Evolutionary conservation across 2,329 filamentous ascomycete genomes (phyloP), one percentile per base, ranked within the genome.

Genomic region (Purpureocillium takamizusanense): DNA sequence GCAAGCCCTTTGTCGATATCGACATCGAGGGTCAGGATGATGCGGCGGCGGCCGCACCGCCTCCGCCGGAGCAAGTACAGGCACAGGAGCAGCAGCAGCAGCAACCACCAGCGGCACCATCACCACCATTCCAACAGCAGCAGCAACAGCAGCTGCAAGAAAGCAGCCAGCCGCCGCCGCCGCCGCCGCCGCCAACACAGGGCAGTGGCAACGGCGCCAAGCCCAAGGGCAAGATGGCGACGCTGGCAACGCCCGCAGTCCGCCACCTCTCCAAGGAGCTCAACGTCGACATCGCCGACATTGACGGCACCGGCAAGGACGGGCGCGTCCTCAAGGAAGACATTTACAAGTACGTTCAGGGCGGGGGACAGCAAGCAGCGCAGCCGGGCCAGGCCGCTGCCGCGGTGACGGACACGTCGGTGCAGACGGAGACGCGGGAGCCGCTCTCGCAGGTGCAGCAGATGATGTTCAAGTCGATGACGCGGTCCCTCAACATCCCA

Each of bases 401-500:
- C 17, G 13, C 50, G 4, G 28, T 37, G 10, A 40, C 39, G 17
- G 37, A 47, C 16, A 49, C 59, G 16, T 51, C 62, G 8, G 63
- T 66, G 33, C 82, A 85, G 58, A 66, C 66, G 38, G 92, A 97
- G 61, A 83, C 79, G 8, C 62, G 70, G 2, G 70, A 82, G 25
- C 67, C 76, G 41, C 69, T 98, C 44, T 86, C 86, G 11, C 81
- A 81, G 29, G 83, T 86, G 12, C 90, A 97, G 64, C 72, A 76
- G 29, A 83, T 87, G 56, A 98, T 98, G 92, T 97, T 95, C 78
- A 95, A 94, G 67, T 76, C 81, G 43, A 98, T 98, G 92, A 95
- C 90, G 12, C 80, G 80, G 42, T 95, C 90, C 3, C 74, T 98
- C 46, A 77, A 65, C 36, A 97, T 95, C 51, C 92, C 92, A 0